Conservation (phyloP, 176 grass and related monocot genomes). For the Puccinellia tenuiflora region DNA sequence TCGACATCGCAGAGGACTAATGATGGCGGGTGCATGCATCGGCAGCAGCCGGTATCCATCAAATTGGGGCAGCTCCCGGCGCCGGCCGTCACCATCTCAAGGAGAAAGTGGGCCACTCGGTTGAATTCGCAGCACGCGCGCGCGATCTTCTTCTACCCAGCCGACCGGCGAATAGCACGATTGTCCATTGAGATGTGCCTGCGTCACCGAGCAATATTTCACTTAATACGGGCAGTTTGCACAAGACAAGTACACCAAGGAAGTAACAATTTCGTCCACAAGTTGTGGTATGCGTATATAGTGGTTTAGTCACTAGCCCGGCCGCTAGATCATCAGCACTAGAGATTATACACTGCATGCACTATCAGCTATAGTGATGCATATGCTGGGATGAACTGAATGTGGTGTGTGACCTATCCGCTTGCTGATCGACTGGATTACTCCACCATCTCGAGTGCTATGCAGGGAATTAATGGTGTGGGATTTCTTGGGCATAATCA, state of each 20-base stretch:
- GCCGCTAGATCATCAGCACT: background rate
- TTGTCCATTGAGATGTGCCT: background rate
- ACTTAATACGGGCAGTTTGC: background rate
- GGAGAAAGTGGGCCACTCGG: constrained; percentile 30
- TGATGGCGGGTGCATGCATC: too few species aligned
- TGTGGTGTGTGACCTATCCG: background rate
- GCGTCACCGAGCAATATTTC: constrained; percentile 22
- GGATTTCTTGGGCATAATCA: background rate
- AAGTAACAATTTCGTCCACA: background rate
- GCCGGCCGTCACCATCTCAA: background rate
- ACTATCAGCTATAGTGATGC: background rate
- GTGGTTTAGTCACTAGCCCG: constrained; percentile 9
- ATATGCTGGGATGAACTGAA: background rate
- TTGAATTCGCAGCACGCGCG: background rate
- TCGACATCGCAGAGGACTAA: too few species aligned
- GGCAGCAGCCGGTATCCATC: background rate
- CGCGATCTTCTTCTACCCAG: background rate
- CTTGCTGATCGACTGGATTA: constrained; percentile 3
- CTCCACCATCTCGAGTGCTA: background rate
- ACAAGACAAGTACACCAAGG: background rate
- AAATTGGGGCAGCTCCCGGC: background rate
- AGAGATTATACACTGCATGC: too few species aligned
- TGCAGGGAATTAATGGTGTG: background rate
- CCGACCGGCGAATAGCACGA: constrained; percentile 7
- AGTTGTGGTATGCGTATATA: background rate